Base-by-base conservation (phyloP, 805 yeast genomes). In the Metschnikowia picachoensis region DNA sequence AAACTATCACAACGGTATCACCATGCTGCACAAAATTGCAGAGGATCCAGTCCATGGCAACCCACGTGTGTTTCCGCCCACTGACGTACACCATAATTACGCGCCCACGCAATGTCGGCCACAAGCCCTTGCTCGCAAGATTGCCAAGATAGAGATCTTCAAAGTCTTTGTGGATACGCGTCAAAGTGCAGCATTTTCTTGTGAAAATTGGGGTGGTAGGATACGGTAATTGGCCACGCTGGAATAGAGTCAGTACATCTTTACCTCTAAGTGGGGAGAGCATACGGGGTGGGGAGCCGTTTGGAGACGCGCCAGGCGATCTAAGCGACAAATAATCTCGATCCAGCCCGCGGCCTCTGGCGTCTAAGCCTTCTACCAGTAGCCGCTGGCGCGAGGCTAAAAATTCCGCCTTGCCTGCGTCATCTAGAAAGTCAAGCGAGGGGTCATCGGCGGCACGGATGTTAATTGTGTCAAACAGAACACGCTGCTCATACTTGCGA, bases 1-100 rank as follows among this genome's bases (percentile, higher is more conserved):
- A 74, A 6, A 80, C 76, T 8, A 87, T 74, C 3, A 86, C 78
- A 11, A 87, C 63, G 12, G 80, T 74, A 61, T 87, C 95, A 8
- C 89, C 87, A 54, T 81, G 69, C 53, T 77, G 80, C 3, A 83
- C 62, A 11, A 83, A 65, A 35, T 72, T 66, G 39, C 70, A 71
- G 44, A 85, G 64, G 7, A 79, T 68, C 83, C 87, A 87, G 61
- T 87, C 95, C 27, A 87, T 62, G 1, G 89, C 82, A 10, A 85
- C 88, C 95, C 95, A 87, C 0, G 94, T 83, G 66, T 86, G 92
- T 45, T 69, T 73, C 48, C 92, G 68, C 3, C 89, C 95, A 53
- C 82, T 73, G 29, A 87, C 69, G 58, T 85, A 85, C 28, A 83
- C 80, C 60, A 86, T 58, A 5, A 85, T 69, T 1, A 76, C 74